phyloP scores from a whole-genome alignment of 192 early-diverging fungal species.

The Coemansia sp. region DNA sequence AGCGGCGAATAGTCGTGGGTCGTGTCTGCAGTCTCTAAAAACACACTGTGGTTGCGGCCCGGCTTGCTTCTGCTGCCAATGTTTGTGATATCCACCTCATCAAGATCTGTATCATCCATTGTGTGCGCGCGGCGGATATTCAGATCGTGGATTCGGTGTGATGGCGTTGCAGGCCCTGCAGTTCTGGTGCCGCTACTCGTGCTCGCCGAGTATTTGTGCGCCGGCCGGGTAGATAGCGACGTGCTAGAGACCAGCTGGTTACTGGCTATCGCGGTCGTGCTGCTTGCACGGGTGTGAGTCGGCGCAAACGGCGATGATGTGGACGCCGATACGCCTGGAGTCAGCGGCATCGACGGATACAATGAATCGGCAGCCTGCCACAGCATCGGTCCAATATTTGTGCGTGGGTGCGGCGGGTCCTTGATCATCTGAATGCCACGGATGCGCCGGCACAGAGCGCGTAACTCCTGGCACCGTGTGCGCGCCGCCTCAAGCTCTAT shows the following conservation, averaged over 20 bases:
- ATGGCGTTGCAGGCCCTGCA: not conserved
- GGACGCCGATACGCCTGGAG: constrained; percentile 11
- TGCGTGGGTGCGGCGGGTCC: constrained; percentile 41
- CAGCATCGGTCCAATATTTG: constrained; percentile 45
- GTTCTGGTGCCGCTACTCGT: not conserved
- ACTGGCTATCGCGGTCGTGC: not conserved
- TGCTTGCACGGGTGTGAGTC: not conserved
- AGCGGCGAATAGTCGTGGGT: constrained; percentile 6
- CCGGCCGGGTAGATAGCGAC: not conserved
- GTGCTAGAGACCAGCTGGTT: constrained; percentile 1
- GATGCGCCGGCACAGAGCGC: constrained; percentile 27
- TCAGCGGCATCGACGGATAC: constrained; percentile 7
- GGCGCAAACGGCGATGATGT: constrained; percentile 7
- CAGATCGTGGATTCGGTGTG: not conserved
- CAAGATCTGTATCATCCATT: constrained; percentile 33
- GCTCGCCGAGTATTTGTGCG: constrained; percentile 30
- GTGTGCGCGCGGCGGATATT: constrained; percentile 26
- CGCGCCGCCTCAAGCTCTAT: constrained; percentile 44
- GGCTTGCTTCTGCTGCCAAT: not conserved
- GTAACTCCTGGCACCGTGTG: constrained; percentile 32
- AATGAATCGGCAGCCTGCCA: constrained; percentile 18
- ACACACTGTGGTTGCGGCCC: constrained; percentile 30
- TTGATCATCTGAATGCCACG: constrained; percentile 36
- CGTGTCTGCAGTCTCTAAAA: not conserved
- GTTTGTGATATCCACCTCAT: not conserved